phyloP scores from a whole-genome alignment of 352 stramenopile species.

The Phytophthora pistaciae region DNA sequence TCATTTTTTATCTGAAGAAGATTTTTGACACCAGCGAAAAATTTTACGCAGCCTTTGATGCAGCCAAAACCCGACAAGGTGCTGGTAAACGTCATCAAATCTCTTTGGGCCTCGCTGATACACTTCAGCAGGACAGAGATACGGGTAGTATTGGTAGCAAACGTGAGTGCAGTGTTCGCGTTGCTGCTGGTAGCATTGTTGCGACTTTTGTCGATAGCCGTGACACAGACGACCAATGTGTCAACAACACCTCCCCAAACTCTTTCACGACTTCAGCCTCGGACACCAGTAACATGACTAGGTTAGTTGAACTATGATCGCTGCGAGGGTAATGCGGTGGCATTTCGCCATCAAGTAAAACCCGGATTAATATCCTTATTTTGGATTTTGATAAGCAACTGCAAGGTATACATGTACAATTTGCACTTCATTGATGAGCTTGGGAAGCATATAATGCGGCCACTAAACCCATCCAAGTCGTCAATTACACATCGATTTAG shows the following conservation, averaged over 20 bases:
- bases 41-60: not conserved
- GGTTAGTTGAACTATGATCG: too few species aligned
- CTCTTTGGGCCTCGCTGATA: not conserved
- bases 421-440: too few species aligned
- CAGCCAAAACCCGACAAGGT: not conserved
- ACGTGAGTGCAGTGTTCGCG: not conserved
- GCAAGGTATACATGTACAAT: too few species aligned
- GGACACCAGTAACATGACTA: too few species aligned
- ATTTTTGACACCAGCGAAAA: not conserved
- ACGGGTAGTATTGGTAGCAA: not conserved
- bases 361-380: too few species aligned
- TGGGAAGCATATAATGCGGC: too few species aligned
- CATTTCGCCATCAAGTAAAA: too few species aligned
- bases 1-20: not conserved
- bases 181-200: not conserved
- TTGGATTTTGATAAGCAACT: too few species aligned
- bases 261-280: too few species aligned
- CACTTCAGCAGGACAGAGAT: not conserved
- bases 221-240: too few species aligned
- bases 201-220: not conserved
- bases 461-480: not conserved
- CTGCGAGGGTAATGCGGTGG: too few species aligned
- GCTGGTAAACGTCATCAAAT: not conserved
- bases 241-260: too few species aligned
- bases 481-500: slow-evolving; percentile 16